These are phyloP conservation scores for Proliferodiscus dingleyae DNA, from an alignment of 2,329 filamentous ascomycete species.

Conservation along the genomic window DNA sequence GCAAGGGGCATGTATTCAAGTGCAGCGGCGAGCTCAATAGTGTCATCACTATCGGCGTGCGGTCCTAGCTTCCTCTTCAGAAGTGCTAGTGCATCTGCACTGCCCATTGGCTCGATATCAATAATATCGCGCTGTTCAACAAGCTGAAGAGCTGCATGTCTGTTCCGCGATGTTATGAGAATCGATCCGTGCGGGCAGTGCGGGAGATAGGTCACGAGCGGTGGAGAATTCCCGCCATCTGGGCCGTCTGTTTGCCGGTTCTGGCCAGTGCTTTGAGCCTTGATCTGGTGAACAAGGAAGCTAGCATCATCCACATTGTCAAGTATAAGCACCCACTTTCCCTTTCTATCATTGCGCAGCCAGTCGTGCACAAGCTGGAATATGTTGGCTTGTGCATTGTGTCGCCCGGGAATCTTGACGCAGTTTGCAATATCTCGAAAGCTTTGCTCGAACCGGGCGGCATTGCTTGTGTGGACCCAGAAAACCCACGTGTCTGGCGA, in stretches of 20 bases:
- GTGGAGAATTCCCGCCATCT: neutral
- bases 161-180: no score
- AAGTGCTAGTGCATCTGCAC: neutral
- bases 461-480: neutral
- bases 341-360: conserved; percentile 15
- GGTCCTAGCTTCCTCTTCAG: neutral
- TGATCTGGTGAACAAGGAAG: no score
- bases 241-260: neutral
- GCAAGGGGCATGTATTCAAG: conserved; percentile 29
- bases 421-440: neutral
- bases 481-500: neutral
- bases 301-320: conserved; percentile 25
- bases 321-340: conserved; percentile 20
- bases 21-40: conserved; percentile 17
- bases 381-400: conserved; percentile 2
- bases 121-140: no score
- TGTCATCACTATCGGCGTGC: no score
- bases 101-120: no score
- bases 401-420: neutral
- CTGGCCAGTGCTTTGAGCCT: conserved; percentile 5
- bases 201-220: no score
- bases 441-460: neutral
- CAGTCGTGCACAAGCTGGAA: conserved; percentile 15
- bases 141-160: no score
- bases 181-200: no score